Conservation (phyloP, 805 yeast species). For the Monosporozyma unispora region DNA sequence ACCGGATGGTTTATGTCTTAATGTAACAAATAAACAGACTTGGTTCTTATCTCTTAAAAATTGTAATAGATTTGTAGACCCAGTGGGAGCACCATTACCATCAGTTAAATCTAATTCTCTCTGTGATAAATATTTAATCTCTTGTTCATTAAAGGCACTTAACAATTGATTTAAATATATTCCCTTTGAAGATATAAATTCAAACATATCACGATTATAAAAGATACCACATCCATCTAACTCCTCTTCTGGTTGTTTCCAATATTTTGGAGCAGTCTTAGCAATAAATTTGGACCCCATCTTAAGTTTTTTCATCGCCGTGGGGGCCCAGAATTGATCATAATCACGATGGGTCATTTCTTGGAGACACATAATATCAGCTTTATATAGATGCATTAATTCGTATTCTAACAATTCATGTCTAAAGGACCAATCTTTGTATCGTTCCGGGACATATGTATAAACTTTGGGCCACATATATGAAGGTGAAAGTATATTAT, state of each 20-base stretch:
- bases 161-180: slow-evolving; percentile 29
- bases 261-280: slow-evolving; percentile 45
- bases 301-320: slow-evolving; percentile 24
- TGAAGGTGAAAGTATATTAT: slow-evolving; percentile 43
- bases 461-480: slow-evolving; percentile 55
- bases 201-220: slow-evolving; percentile 41
- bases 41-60: slow-evolving; percentile 43
- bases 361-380: slow-evolving; percentile 55
- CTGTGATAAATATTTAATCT: slow-evolving; percentile 19
- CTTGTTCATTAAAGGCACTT: slow-evolving; percentile 23
- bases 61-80: slow-evolving; percentile 20
- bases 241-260: slow-evolving; percentile 36
- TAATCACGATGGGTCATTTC: slow-evolving; percentile 42
- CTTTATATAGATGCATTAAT: slow-evolving; percentile 28
- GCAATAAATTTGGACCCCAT: slow-evolving; percentile 40
- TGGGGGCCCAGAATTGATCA: slow-evolving; percentile 32
- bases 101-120: slow-evolving; percentile 21
- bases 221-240: slow-evolving; percentile 57
- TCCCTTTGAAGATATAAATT: slow-evolving; percentile 29
- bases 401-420: slow-evolving; percentile 35
- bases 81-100: slow-evolving; percentile 24
- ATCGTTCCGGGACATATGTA: slow-evolving; percentile 38
- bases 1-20: slow-evolving; percentile 36
- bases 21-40: slow-evolving; percentile 44
- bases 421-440: slow-evolving; percentile 42